These are phyloP conservation scores for Oldenlandia corymbosa DNA, from an alignment of 257 asterid genomes.

Conservation along the genomic window DNA sequence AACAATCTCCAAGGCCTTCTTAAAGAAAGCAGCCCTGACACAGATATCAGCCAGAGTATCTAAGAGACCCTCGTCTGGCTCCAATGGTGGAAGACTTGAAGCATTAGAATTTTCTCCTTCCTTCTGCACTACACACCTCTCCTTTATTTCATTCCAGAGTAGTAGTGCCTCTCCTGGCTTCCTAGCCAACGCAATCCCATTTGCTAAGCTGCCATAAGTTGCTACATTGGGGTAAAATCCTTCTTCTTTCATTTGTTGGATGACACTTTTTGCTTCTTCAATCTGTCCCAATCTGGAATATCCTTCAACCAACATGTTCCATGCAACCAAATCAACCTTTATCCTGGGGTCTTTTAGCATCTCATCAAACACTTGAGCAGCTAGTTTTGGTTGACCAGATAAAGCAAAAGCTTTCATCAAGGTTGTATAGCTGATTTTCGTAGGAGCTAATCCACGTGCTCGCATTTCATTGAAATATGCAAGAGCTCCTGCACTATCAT, in stretches of 20 bases:
- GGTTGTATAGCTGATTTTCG: slow-evolving; percentile 89
- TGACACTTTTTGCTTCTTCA: slow-evolving; percentile 62
- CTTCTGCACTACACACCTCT: slow-evolving; percentile 48
- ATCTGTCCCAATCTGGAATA: slow-evolving; percentile 66
- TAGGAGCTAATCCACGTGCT: slow-evolving; percentile 77
- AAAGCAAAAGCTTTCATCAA: slow-evolving; percentile 94
- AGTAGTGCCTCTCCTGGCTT: slow-evolving; percentile 96
- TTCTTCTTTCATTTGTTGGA: slow-evolving; percentile 65
- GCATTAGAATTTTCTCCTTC: slow-evolving; percentile 30
- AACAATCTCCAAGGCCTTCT: slow-evolving; percentile 81
- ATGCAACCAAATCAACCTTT: slow-evolving; percentile 80
- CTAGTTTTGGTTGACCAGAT: slow-evolving; percentile 79
- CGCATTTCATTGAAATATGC: slow-evolving; percentile 92
- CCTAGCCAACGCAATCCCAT: slow-evolving; percentile 74
- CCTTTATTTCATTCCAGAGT: slow-evolving; percentile 87
- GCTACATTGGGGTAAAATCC: slow-evolving; percentile 66
- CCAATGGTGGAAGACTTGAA: slow-evolving; percentile 39
- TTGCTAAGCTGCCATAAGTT: slow-evolving; percentile 89
- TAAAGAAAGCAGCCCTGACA: slow-evolving; percentile 90
- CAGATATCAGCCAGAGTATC: slow-evolving; percentile 90
- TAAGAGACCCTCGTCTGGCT: slow-evolving; percentile 82
- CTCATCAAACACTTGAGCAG: slow-evolving; percentile 77
- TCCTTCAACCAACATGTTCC: slow-evolving; percentile 95
- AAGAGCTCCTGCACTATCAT: slow-evolving; percentile 82
- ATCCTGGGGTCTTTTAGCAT: slow-evolving; percentile 87